Evolutionary conservation across 2,329 filamentous ascomycete species (phyloP).

Genomic region (Tolypocladium endophyticum): DNA sequence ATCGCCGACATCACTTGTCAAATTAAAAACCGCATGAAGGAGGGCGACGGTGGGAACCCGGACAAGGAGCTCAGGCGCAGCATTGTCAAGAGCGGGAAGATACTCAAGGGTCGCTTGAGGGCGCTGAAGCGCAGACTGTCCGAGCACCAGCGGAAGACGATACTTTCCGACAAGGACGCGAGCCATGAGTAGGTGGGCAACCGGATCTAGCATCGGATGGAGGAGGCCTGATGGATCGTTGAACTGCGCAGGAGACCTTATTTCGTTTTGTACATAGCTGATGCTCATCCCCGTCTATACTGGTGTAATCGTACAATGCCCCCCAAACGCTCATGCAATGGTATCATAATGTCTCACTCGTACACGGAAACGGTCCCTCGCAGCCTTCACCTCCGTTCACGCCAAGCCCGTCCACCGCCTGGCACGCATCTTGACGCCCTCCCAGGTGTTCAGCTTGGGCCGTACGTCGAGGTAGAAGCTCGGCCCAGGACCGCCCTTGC

Average conservation of each 20-base stretch:
- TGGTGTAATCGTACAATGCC: background rate
- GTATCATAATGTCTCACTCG: background rate
- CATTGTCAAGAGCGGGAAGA: background rate
- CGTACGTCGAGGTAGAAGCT: conserved; percentile 60
- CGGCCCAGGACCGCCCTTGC: conserved; percentile 20
- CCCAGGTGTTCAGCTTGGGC: conserved; percentile 58
- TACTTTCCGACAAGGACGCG: background rate
- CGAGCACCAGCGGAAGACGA: background rate
- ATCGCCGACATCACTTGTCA: background rate
- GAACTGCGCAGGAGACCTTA: background rate
- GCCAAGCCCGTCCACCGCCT: conserved; percentile 38
- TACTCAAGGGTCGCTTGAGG: background rate
- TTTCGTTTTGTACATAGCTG: background rate
- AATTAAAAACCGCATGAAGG: background rate
- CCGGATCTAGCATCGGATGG: too few species aligned
- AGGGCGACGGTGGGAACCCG: too few species aligned
- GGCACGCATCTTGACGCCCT: conserved; percentile 57
- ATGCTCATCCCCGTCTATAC: background rate
- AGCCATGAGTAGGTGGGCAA: background rate
- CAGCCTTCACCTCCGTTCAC: conserved; percentile 14
- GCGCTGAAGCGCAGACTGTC: background rate
- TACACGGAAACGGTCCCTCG: background rate
- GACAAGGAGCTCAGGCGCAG: background rate
- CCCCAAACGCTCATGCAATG: conserved; percentile 1
- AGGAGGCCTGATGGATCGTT: background rate